Percentiles rank a stretch among this genome's conserved stretches.
Evolutionary conservation across 495 filamentous ascomycete genomes (phyloP).

Genomic region (Penicillium cinerascens): DNA sequence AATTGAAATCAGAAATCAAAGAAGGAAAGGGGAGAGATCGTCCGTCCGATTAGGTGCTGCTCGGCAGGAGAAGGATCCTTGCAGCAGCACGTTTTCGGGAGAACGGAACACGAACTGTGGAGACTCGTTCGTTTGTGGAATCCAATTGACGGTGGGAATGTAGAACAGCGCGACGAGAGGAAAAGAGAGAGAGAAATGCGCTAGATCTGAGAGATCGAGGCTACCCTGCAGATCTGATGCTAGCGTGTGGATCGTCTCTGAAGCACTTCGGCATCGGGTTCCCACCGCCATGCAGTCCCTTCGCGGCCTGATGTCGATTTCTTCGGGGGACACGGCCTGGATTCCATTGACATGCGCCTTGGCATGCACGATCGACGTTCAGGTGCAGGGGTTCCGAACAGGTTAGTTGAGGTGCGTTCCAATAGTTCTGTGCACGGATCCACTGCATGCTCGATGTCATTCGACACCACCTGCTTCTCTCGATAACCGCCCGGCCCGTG

Average conservation of each 20-base stretch:
- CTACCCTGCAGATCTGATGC: conserved; percentile 20
- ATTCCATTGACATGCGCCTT: conserved; percentile 12
- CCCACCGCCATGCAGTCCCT: conserved; percentile 5
- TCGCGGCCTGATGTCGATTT: conserved; percentile 2
- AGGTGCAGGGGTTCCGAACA: conserved; percentile 14
- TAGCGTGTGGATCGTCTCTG: conserved; percentile 17
- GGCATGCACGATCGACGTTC: conserved; percentile 25
- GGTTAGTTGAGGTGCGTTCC: conserved; percentile 3
- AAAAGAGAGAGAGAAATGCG: background rate
- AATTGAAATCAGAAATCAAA: conserved; percentile 9
- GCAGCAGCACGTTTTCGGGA: conserved; percentile 26
- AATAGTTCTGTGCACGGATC: conserved; percentile 31
- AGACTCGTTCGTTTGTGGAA: background rate
- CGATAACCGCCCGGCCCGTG: conserved; percentile 6
- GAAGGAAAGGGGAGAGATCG: conserved; percentile 10
- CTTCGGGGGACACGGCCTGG: conserved; percentile 1
- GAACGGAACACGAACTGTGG: conserved; percentile 10
- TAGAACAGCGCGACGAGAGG: background rate
- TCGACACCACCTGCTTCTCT: background rate
- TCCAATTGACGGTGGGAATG: conserved; percentile 4
- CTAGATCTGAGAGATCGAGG: conserved; percentile 22
- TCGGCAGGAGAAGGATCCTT: conserved; percentile 25
- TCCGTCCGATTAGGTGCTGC: conserved; percentile 7
- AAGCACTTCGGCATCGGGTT: conserved; percentile 7
- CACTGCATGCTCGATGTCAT: conserved; percentile 4